Percentiles rank a stretch among this genome's conserved stretches.
phyloP scores from a whole-genome alignment of 805 yeast species.

The Maudiozyma serrabonitensis region DNA sequence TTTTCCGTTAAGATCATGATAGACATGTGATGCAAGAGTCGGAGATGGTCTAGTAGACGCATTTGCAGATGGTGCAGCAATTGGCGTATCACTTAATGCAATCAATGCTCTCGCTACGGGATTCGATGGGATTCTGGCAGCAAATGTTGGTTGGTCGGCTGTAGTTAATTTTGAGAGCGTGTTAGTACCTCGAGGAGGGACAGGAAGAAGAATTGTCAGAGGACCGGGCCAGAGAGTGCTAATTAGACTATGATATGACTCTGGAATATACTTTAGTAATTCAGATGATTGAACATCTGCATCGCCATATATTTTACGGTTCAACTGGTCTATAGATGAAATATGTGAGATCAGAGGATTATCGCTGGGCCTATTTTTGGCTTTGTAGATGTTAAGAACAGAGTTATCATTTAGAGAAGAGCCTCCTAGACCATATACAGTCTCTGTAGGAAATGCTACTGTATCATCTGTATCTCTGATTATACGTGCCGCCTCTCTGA shows the following conservation, averaged over 20 bases:
- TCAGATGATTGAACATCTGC: conserved; percentile 9
- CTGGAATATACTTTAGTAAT: conserved; percentile 45
- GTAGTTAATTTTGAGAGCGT: conserved; percentile 70
- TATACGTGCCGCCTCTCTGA: conserved; percentile 50
- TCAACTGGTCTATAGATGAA: conserved; percentile 64
- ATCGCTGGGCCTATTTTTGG: conserved; percentile 91
- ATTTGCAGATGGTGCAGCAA: conserved; percentile 97
- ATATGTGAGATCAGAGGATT: conserved; percentile 91
- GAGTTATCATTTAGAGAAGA: conserved; percentile 66
- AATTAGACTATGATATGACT: conserved; percentile 53
- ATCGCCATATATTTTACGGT: conserved; percentile 43
- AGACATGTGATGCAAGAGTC: conserved; percentile 79
- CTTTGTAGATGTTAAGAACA: conserved; percentile 67
- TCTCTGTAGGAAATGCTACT: conserved; percentile 94
- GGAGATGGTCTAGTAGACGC: conserved; percentile 95
- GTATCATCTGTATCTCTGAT: conserved; percentile 44
- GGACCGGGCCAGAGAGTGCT: conserved; percentile 94
- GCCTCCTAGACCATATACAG: conserved; percentile 94
- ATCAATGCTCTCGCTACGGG: conserved; percentile 88
- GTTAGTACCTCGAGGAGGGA: conserved; percentile 28
- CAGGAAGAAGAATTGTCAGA: conserved; percentile 72
- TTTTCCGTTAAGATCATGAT: conserved; percentile 63
- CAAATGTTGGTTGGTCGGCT: conserved; percentile 81
- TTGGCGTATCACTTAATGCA: conserved; percentile 71
- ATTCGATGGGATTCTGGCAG: conserved; percentile 80